phyloP scores from a whole-genome alignment of 345 rosid species.

The Turnera subulata region DNA sequence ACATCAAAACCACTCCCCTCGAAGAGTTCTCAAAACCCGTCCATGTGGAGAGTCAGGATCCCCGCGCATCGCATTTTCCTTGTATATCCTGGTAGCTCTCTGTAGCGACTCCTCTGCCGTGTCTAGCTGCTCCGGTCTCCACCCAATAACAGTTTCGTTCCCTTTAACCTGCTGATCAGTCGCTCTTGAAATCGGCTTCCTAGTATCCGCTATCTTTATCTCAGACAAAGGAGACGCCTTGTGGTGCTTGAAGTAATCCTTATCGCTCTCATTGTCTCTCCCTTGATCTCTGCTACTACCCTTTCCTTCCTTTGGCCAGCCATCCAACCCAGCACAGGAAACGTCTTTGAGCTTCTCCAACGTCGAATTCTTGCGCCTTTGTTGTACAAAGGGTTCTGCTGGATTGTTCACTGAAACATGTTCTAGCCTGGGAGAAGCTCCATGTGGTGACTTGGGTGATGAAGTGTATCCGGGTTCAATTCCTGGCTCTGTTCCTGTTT shows the following conservation, averaged over 20 bases:
- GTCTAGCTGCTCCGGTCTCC: slow-evolving; percentile 77
- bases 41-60: slow-evolving; percentile 74
- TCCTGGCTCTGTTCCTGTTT: slow-evolving; percentile 15
- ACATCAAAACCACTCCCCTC: slow-evolving; percentile 19
- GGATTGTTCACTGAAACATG: slow-evolving; percentile 40
- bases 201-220: slow-evolving; percentile 57
- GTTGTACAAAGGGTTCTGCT: slow-evolving; percentile 41
- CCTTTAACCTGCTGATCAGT: too few species aligned
- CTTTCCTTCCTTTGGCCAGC: slow-evolving; percentile 32
- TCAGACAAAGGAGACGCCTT: slow-evolving; percentile 76
- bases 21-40: slow-evolving; percentile 46
- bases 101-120: slow-evolving; percentile 66
- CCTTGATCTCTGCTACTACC: background rate
- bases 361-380: slow-evolving; percentile 32
- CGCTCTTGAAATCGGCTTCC: slow-evolving; percentile 73
- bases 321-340: slow-evolving; percentile 56
- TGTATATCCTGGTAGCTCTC: slow-evolving; percentile 56
- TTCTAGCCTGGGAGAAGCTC: slow-evolving; percentile 40
- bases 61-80: slow-evolving; percentile 63
- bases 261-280: slow-evolving; percentile 29
- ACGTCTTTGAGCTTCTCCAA: slow-evolving; percentile 21
- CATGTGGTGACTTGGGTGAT: slow-evolving; percentile 40
- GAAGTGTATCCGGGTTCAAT: slow-evolving; percentile 33
- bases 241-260: slow-evolving; percentile 44
- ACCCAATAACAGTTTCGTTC: too few species aligned